Evolutionary conservation across 345 rosid species (phyloP), one percentile per base, ranked within the genome.

Genomic region (Arabidopsis arenosa): DNA sequence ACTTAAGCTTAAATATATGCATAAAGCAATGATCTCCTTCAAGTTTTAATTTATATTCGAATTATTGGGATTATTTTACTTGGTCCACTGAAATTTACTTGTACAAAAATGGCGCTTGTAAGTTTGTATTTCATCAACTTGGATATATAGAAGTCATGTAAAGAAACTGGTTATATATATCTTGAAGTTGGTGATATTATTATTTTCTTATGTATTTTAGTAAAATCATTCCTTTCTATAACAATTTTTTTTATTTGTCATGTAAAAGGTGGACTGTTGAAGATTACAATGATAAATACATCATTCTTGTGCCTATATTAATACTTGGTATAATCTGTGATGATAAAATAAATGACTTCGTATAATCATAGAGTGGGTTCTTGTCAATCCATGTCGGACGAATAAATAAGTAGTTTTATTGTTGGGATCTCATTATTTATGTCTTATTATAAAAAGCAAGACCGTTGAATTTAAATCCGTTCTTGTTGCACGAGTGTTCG

Each of bases 371-470:
- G 60, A 7, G 73, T 75, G 73, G 67, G 67, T 58, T 66, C 61
- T 57, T 75, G 61, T 74, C 78, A 57, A 66, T 66, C 78, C 51
- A 66, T 66, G 52, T 75, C 61, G 73, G 72, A 57, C 35, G 23
- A 75, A 75, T 66, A 15, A 55, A 40, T 15, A 58, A 66, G 39
- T 57, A 44, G 66, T 57, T 66, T 36, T 57, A 49, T 57, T 66
- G 59, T 48, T 66, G 67, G 53, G 52, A 66, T 66, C 73, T 26
- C 72, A 57, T 74, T 44, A 64, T 57, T 47, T 58, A 58, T 66
- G 67, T 66, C 44, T 28, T 57, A 66, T 66, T 66, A 66, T 47
- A 57, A 48, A 39, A 66, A 66, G 73, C 72, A 37, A 75, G 53
- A 58, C 60, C 73, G 67, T 66, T 75, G 79, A 66, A 66, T 47